Conservation (phyloP, 495 filamentous ascomycete species). For the Lentithecium fluviatile region DNA sequence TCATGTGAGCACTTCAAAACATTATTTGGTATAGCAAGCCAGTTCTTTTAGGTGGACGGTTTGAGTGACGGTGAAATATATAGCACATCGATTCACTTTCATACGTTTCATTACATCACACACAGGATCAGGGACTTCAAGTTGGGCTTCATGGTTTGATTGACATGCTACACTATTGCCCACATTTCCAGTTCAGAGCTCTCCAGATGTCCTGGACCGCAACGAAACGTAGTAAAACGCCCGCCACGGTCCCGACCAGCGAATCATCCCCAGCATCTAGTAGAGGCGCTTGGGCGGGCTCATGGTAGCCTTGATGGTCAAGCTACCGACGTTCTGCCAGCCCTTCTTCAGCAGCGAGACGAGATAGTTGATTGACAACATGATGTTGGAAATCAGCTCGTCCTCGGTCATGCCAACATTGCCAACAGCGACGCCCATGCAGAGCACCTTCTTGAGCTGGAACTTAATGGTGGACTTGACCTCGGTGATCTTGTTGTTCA, state of each 20-base stretch:
- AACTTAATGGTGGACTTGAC: conserved; percentile 99
- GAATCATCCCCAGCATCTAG: conserved; percentile 53
- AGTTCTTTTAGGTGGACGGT: no score
- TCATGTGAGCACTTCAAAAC: no score
- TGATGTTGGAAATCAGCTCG: conserved; percentile 93
- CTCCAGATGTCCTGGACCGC: not conserved
- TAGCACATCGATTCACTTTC: no score
- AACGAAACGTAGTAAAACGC: not conserved
- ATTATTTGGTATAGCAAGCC: no score
- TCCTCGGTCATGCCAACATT: conserved; percentile 97
- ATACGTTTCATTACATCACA: no score
- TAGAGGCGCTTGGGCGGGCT: conserved; percentile 94
- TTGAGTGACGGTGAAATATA: no score
- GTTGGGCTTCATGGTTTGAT: conserved; percentile 20
- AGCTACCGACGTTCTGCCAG: conserved; percentile 99
- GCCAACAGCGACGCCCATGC: conserved; percentile 97
- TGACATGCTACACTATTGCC: conserved; percentile 24
- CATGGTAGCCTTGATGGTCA: conserved; percentile 99
- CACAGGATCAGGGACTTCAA: no score
- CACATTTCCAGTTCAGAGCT: not conserved
- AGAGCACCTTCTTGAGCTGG: conserved; percentile 99
- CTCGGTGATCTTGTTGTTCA: conserved; percentile 89
- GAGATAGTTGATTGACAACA: conserved; percentile 99
- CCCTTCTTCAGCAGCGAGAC: conserved; percentile 99
- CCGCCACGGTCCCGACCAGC: not conserved